These are phyloP conservation scores for Anisodus tanguticus DNA, from an alignment of 257 asterid species.

Conservation along the genomic window DNA sequence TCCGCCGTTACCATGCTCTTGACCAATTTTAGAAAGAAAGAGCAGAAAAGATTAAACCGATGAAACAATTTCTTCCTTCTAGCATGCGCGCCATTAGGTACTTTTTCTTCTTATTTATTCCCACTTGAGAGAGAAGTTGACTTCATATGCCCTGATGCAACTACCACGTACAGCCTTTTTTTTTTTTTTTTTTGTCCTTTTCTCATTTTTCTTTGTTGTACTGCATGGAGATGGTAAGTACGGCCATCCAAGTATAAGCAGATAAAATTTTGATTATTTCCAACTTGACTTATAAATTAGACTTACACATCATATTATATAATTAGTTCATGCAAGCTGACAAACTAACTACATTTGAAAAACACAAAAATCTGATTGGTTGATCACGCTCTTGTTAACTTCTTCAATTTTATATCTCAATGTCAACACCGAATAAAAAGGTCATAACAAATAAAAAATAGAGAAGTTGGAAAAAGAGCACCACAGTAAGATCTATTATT, in stretches of 20 bases:
- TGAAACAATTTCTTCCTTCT: too few species aligned
- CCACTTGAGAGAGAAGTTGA: neutral
- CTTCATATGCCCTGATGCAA: neutral
- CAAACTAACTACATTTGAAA: neutral
- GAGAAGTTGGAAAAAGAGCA: neutral
- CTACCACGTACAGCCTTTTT: neutral
- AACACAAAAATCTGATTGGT: neutral
- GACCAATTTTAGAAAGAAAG: too few species aligned
- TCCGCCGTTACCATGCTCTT: too few species aligned
- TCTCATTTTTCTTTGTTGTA: slow-evolving; percentile 8
- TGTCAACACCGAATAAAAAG: slow-evolving; percentile 2
- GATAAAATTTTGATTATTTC: slow-evolving; percentile 22
- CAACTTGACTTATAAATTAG: slow-evolving; percentile 5
- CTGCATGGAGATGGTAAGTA: slow-evolving; percentile 4
- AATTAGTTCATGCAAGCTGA: neutral
- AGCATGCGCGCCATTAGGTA: too few species aligned
- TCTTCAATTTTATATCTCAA: neutral
- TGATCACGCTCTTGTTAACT: slow-evolving; percentile 16
- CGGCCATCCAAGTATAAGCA: neutral
- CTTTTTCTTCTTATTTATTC: too few species aligned
- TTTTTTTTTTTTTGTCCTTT: neutral
- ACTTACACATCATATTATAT: neutral
- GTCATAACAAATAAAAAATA: neutral
- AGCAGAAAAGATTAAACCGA: too few species aligned
- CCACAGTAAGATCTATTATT: neutral